Conservation (phyloP, 2,329 filamentous ascomycete species). For the Fusarium sp. region DNA sequence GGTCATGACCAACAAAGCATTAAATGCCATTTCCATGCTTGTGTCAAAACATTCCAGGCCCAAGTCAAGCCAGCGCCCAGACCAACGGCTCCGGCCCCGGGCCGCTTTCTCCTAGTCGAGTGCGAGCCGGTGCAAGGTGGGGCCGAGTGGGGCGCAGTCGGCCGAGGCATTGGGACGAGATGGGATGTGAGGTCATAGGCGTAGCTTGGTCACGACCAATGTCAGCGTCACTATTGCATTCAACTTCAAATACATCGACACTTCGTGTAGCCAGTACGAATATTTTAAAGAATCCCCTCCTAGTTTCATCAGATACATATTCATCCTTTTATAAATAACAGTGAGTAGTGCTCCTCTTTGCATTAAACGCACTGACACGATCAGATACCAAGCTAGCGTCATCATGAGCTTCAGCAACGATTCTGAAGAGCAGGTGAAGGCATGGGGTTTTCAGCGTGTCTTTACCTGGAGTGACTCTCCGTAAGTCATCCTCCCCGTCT, state of each 20-base stretch:
- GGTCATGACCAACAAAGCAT: neutral
- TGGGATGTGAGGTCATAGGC: slow-evolving; percentile 42
- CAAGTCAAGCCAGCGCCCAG: slow-evolving; percentile 18
- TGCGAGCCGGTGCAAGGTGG: slow-evolving; percentile 31
- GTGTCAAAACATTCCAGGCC: neutral
- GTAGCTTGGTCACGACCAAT: slow-evolving; percentile 16
- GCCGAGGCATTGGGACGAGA: slow-evolving; percentile 5
- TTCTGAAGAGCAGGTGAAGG: slow-evolving; percentile 72
- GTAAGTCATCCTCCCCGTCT: slow-evolving; percentile 61
- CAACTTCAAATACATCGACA: neutral
- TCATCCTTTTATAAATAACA: neutral
- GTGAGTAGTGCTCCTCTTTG: neutral
- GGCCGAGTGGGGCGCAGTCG: slow-evolving; percentile 37
- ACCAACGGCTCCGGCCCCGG: slow-evolving; percentile 18
- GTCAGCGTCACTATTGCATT: slow-evolving; percentile 26
- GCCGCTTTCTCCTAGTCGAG: slow-evolving; percentile 9
- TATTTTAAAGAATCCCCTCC: too few species aligned
- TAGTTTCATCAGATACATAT: neutral
- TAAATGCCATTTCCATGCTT: neutral
- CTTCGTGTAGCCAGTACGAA: neutral
- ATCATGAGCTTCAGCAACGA: slow-evolving; percentile 50
- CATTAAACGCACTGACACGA: neutral
- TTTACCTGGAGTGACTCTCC: slow-evolving; percentile 81
- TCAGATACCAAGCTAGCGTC: neutral
- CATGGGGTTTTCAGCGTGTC: slow-evolving; percentile 78